phyloP scores from a whole-genome alignment of 2,329 filamentous ascomycete species.

The Colletotrichum falcatum region DNA sequence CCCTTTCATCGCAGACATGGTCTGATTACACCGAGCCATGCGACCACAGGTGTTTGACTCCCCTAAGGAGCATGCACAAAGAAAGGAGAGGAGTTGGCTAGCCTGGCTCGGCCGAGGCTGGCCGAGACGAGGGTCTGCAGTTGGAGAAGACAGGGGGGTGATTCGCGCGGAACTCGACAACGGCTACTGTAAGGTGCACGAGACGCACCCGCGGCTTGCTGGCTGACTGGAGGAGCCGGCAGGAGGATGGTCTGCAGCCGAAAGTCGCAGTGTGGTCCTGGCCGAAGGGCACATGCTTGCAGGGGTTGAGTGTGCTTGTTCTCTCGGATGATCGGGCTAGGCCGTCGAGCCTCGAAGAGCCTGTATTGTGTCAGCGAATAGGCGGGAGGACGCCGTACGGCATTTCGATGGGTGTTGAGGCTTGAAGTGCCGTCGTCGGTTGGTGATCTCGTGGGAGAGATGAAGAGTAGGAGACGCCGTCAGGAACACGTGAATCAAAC shows the following conservation, averaged over 20 bases:
- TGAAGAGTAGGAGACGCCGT: neutral
- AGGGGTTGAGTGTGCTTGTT: constrained; percentile 15
- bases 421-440: neutral
- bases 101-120: constrained; percentile 33
- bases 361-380: neutral
- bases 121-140: constrained; percentile 22
- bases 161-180: constrained; percentile 40
- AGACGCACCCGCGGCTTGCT: neutral
- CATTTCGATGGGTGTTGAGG: neutral
- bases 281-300: constrained; percentile 11
- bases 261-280: constrained; percentile 24
- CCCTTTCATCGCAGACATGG: neutral
- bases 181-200: neutral
- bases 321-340: constrained; percentile 1
- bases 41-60: neutral
- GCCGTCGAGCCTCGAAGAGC: neutral
- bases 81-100: no score
- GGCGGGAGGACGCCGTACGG: neutral
- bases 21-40: neutral
- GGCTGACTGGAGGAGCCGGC: constrained; percentile 11
- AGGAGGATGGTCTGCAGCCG: constrained; percentile 28
- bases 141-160: constrained; percentile 39
- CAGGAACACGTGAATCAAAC: neutral
- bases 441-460: neutral
- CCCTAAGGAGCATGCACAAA: no score